Base-by-base conservation (phyloP, 768 basidiomycete species). In the Sporobolomyces phaffii region DNA sequence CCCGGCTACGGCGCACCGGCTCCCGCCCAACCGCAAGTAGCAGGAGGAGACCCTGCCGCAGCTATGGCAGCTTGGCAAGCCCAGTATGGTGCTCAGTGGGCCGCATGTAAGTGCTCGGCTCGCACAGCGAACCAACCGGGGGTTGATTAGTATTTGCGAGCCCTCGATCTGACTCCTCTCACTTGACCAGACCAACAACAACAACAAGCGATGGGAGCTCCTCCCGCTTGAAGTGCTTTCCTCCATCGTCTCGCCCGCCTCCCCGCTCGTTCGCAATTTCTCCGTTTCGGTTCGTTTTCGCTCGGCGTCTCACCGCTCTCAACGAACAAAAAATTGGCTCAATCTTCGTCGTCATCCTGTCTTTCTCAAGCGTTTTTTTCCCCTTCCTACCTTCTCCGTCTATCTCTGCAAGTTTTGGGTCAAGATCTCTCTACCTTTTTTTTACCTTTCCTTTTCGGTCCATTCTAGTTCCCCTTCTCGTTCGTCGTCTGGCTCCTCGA, bases 21-120 rank as follows among this genome's bases (percentile, higher is more conserved):
- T 26, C 60, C 54, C 38, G 17, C 10, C 17, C 10, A 17, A 22
- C 26, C 53, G 10, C 43, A 33, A 53, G 52, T 60, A 18, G 82
- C 81, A 14, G 83, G 82, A 18, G 83, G 84, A 69, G 81, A 83
- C 40, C 83, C 58, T 20, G 48, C 54, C 14, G 60, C 66, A 1
- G 70, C 70, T 0, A 59, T 64, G 54, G 65, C 65, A 1, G 36
- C 33, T n/a, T 72, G 70, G 52, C 87, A 88, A 77, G 85, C 84
- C 51, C 88, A 90, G 74, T 91, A 90, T 88, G 84, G 84, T 31
- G 81, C 82, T 29, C 83, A 85, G 51, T 88, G 89, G 85, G 80
- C 49, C n/a, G 62, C 62, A 26, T 64, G 57, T 64, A 38, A 51
- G 24, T 52, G 22, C 40, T 29, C 34, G 9, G 34, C 20, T 31